Conservation (phyloP, 2,329 filamentous ascomycete species). For the Aspergillus quadrilineatus region DNA sequence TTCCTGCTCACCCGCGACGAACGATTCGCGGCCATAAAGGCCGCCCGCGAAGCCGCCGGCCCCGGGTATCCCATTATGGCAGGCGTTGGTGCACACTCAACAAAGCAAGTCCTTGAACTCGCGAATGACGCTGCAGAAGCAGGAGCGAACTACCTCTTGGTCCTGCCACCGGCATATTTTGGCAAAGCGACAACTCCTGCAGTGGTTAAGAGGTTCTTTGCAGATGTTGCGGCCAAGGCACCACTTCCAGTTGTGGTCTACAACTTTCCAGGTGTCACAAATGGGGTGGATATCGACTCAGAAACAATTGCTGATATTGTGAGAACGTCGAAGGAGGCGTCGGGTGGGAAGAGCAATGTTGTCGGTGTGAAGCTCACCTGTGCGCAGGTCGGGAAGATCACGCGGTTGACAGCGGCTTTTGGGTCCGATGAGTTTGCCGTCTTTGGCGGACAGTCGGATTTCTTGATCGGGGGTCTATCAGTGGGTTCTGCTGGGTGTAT, state of each 20-base stretch:
- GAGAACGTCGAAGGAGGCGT: constrained; percentile 35
- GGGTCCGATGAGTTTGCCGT: constrained; percentile 60
- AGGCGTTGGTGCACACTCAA: constrained; percentile 65
- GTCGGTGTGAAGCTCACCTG: constrained; percentile 68
- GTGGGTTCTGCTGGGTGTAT: constrained; percentile 57
- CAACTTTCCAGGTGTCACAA: constrained; percentile 68
- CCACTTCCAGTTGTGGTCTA: constrained; percentile 63
- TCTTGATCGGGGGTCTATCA: constrained; percentile 58
- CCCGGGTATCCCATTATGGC: constrained; percentile 60
- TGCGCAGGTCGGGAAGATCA: constrained; percentile 61
- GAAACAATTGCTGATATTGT: constrained; percentile 59
- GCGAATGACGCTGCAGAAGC: constrained; percentile 59
- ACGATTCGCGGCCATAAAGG: constrained; percentile 54
- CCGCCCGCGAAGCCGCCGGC: constrained; percentile 56
- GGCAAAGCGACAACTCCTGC: constrained; percentile 60
- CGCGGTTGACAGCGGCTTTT: constrained; percentile 54
- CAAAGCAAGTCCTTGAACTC: constrained; percentile 61
- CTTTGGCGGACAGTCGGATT: constrained; percentile 72
- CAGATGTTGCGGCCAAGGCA: constrained; percentile 53
- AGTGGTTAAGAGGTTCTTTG: constrained; percentile 61
- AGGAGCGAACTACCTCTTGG: constrained; percentile 61
- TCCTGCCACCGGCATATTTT: constrained; percentile 65
- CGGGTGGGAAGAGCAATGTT: constrained; percentile 51
- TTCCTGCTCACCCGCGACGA: constrained; percentile 61
- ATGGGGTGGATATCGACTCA: constrained; percentile 67